phyloP scores from a whole-genome alignment of 352 stramenopile species.

The Chloridella minuta region DNA sequence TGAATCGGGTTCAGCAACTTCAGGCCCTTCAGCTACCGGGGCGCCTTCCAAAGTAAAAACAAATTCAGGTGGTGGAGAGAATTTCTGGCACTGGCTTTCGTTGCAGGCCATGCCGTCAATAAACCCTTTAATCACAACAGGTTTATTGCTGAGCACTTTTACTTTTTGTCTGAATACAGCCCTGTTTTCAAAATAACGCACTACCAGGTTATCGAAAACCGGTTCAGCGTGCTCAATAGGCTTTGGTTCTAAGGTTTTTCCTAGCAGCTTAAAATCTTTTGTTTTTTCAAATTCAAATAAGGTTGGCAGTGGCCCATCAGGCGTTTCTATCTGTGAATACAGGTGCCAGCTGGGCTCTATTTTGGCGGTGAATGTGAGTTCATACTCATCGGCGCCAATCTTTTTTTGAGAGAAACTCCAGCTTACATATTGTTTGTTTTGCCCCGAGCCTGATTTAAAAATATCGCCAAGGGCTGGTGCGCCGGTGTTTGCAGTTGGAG shows the following conservation, averaged over 20 bases:
- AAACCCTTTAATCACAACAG: not conserved
- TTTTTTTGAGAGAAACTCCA: not conserved
- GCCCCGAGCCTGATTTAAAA: no score
- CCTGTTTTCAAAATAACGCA: not conserved
- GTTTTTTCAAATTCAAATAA: not conserved
- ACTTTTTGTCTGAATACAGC: not conserved
- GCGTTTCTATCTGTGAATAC: not conserved
- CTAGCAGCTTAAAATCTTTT: not conserved
- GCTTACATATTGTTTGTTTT: constrained; percentile 1
- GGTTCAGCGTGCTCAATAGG: not conserved
- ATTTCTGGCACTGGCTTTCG: not conserved
- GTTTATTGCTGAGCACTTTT: not conserved
- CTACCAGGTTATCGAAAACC: not conserved
- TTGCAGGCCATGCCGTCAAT: not conserved
- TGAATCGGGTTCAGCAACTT: not conserved
- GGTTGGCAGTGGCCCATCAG: not conserved
- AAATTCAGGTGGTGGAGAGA: not conserved
- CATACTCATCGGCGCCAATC: not conserved
- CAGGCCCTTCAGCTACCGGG: not conserved
- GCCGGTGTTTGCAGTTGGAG: no score
- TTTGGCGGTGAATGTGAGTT: not conserved
- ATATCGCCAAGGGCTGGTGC: no score
- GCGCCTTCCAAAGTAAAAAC: not conserved
- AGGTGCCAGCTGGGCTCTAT: not conserved
- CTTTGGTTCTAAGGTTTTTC: not conserved